Evolutionary conservation across 257 asterid species (phyloP), one percentile per base, ranked within the genome.

Genomic region (Penstemon davidsonii): DNA sequence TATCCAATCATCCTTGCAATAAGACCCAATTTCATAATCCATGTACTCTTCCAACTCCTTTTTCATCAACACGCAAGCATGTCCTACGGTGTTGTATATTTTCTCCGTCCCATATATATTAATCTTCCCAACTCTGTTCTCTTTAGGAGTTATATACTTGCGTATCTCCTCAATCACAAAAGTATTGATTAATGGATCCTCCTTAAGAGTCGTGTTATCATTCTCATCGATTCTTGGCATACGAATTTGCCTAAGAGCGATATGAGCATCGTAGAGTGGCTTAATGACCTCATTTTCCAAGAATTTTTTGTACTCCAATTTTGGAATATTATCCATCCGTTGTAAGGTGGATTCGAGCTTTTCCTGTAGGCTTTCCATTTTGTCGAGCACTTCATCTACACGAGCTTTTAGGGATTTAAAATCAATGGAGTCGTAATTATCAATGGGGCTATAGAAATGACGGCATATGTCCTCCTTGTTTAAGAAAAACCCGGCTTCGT

Each of bases 21-120:
- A 92, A 3, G 97, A 89, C 3, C 97, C 98, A 25, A 89, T 84
- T 6, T 92, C 96, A 40, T 89, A 92, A 12, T 87, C 90, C 98
- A 92, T 89, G 60, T 85, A 92, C 76, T 88, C 88, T 76, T 92
- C 96, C 80, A 92, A 41, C 54, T 92, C 97, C 53, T 78, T 83
- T 77, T 81, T 90, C 88, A 87, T 70, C 18, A 51, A 25, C 50
- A 75, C 90, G 43, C 98, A 92, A n/a, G 93, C 79, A 44, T 92
- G 98, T 9, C 98, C 97, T 11, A 92, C 85, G 70, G 96, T 78
- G 87, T 76, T 92, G 76, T 86, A 73, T 0, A 88, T 76, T 71
- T 67, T 82, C 61, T 77, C 87, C 7, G 83, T 65, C 61, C 97
- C 93, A 18, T 85, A 92, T 3, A 89, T 82, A 36, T 92, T 92